A percentile compares a stretch with the other conserved stretches of the same genome.
These are phyloP conservation scores for Niebla homalea DNA, from an alignment of 495 filamentous ascomycete genomes.

Conservation along the genomic window DNA sequence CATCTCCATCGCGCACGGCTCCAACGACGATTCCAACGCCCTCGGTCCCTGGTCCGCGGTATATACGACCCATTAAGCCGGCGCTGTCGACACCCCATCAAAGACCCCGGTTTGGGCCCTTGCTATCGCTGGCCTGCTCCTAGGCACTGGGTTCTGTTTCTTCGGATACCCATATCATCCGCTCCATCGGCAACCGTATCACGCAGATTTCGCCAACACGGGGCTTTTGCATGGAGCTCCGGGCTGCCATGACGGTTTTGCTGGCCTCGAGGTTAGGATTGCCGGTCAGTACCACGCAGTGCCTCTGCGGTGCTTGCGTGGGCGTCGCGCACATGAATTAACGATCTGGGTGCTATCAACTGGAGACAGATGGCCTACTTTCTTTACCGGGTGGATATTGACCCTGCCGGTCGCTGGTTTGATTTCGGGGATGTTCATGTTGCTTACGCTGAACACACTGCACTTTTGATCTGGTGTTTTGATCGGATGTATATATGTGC, in stretches of 20 bases:
- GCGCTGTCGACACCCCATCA: conserved; percentile 29
- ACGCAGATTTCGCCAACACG: conserved; percentile 55
- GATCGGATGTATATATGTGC: not conserved
- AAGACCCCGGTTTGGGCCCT: conserved; percentile 56
- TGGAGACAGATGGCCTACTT: conserved; percentile 26
- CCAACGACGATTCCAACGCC: conserved; percentile 62
- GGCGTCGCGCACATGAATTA: conserved; percentile 31
- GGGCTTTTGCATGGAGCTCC: conserved; percentile 57
- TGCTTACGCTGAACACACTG: conserved; percentile 29
- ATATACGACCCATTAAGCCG: conserved; percentile 41
- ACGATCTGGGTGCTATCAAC: conserved; percentile 26
- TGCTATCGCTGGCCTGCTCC: conserved; percentile 39
- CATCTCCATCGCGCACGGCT: conserved; percentile 60
- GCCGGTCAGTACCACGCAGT: conserved; percentile 30
- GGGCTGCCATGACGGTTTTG: conserved; percentile 54
- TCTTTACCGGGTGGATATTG: conserved; percentile 27
- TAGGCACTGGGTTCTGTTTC: conserved; percentile 53
- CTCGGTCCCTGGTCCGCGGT: conserved; percentile 55
- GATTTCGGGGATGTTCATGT: conserved; percentile 24
- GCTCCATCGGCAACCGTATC: conserved; percentile 54
- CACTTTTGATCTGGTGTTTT: conserved; percentile 14
- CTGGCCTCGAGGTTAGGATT: conserved; percentile 45
- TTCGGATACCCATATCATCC: conserved; percentile 62
- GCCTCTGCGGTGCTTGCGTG: conserved; percentile 25
- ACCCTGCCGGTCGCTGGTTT: conserved; percentile 29